Evolutionary conservation across 2,329 filamentous ascomycete species (phyloP), one percentile per base, ranked within the genome.

Genomic region (Pestalotiopsis sp.): DNA sequence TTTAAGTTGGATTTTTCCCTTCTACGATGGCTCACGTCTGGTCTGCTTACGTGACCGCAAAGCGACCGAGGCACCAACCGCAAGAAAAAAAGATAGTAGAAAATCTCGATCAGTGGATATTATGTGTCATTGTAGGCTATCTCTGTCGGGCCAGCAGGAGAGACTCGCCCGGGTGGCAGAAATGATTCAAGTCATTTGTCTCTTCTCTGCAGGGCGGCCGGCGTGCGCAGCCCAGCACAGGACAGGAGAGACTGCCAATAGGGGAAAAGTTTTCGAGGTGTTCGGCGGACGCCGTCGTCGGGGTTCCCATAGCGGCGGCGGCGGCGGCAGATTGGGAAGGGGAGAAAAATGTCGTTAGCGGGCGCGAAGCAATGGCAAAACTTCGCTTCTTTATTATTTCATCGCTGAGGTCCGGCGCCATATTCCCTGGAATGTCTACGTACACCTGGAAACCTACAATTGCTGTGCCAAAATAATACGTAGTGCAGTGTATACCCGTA

Each of bases 51-150:
- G 59, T 62, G 59, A 62, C 27, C 27, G 59, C 31, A 36, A 36
- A 62, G 36, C 27, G 31, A 41, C 38, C 27, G 7, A 7, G 38
- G 59, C 27, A 62, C 59, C 36, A 36, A 36, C 31, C 31, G 31
- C 31, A 36, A 9, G 23, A 23, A 23, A 60, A 36, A 62, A 52
- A 52, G 45, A 52, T 52, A 36, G 31, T 52, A 14, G 59, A 41
- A 62, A 62, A 62, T 20, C 59, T 36, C n/a, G 59, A 41, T 27
- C 27, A 38, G 65, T 67, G 65, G 65, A 67, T 67, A 59, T 67
- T 38, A 67, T 67, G 52, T 59, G 65, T 67, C 65, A 67, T 67
- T 39, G 52, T 20, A 67, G 65, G 23, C 14, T 41, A 27, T 66
- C 41, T 66, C n/a, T 14, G 23, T 52, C 45, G 45, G 45, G 45